Percentiles rank a stretch among this genome's conserved stretches.
Conservation (phyloP, 164 flowering plant species). For the Euptelea pleiosperma region DNA sequence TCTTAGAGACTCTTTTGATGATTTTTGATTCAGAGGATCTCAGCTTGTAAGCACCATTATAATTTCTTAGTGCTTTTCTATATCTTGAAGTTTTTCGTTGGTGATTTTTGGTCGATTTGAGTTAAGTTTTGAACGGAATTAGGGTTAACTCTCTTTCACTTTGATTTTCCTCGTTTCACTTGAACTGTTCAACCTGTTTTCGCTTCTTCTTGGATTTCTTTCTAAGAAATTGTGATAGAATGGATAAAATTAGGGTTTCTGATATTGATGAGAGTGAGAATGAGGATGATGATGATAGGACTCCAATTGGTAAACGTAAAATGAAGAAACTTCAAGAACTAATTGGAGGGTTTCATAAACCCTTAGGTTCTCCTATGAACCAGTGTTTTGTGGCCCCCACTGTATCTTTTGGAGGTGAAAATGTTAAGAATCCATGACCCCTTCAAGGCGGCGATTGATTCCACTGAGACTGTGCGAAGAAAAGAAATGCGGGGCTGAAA, state of each 20-base stretch:
- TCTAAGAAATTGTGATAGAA: not conserved
- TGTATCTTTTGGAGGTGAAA: constrained; percentile 11
- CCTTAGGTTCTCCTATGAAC: constrained; percentile 9
- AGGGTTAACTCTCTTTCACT: no score
- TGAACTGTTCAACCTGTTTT: not conserved
- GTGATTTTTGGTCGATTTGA: no score
- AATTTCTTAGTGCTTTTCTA: no score
- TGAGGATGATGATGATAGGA: constrained; percentile 41
- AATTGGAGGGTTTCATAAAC: constrained; percentile 1
- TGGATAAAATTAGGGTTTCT: not conserved
- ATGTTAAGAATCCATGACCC: constrained; percentile 11
- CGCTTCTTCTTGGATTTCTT: not conserved
- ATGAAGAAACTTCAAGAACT: constrained; percentile 18
- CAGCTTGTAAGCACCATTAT: no score
- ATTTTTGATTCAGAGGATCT: no score
- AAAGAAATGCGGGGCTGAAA: constrained; percentile 8
- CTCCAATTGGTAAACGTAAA: constrained; percentile 39
- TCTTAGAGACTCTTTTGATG: no score
- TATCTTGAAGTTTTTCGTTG: no score
- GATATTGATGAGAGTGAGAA: not conserved
- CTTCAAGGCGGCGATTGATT: constrained; percentile 29
- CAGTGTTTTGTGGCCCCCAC: constrained; percentile 5
- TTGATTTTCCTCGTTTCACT: no score
- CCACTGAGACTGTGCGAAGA: constrained; percentile 23
- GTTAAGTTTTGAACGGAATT: no score